Base-by-base conservation (phyloP, 768 basidiomycete genomes). In the Pulveroboletus sp. region DNA sequence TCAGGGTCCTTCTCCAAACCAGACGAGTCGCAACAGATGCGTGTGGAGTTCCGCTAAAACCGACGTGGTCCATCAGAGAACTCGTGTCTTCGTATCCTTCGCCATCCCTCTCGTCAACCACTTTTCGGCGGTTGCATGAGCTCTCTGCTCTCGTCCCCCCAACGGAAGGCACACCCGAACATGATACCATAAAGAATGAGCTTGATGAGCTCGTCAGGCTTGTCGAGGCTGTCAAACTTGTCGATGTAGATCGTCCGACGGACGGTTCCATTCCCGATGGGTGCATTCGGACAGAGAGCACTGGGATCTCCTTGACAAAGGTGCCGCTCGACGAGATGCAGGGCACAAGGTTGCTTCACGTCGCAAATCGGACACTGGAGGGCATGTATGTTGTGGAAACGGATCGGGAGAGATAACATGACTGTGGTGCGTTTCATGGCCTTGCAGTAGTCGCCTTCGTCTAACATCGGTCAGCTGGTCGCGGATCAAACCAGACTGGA, bases 21-120 rank as follows among this genome's bases (percentile, higher is more conserved):
- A 48, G 51, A 46, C 52, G 28, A 18, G 31, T 62, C 3, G 59
- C 69, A 44, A 75, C 75, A 2, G 87, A 90, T 57, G 66, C 75
- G 5, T 79, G 71, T 49, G 84, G 82, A 15, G 79, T 91, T 49
- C 89, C 89, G 6, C 50, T 73, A 0, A 66, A 69, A 39, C 83
- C 89, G 18, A 83, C 84, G 1, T 92, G 90, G 90, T 92, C 90
- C 46, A 83, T 93, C 41, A 76, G 83, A 58, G 71, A 83, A 42
- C 76, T 92, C 8, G 69, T 92, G 6, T 84, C 86, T 6, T 89
- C 88, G 5, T 92, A 90, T 61, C 82, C 87, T 3, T 77, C 74
- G 11, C 88, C 88, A 15, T 72, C 71, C 2, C 72, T 92, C 42
- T 73, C 81, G 7, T 61, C 80, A 7, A 57, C 68, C 21, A 84